Conservation (phyloP, 495 filamentous ascomycete species). For the Penicillium steckii region DNA sequence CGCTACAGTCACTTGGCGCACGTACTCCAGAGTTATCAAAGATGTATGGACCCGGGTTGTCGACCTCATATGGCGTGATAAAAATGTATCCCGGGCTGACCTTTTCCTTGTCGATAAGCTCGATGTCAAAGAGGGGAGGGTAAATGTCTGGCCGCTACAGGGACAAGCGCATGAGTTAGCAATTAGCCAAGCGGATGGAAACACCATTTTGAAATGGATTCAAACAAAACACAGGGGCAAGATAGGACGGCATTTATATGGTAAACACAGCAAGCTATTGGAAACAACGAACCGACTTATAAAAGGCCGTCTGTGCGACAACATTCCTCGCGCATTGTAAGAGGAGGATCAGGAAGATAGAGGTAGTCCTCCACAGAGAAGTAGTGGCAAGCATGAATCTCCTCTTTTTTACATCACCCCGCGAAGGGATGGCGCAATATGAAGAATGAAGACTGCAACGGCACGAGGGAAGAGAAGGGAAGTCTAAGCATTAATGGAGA, state of each 20-base stretch:
- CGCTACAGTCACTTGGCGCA: neutral
- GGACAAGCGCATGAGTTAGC: neutral
- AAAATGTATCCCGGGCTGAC: slow-evolving; percentile 45
- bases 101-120: slow-evolving; percentile 26
- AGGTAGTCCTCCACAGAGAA: slow-evolving; percentile 12
- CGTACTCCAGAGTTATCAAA: slow-evolving; percentile 44
- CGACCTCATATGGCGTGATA: slow-evolving; percentile 39
- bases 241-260: neutral
- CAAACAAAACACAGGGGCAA: slow-evolving; percentile 4
- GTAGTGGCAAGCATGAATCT: slow-evolving; percentile 22
- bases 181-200: neutral
- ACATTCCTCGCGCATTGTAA: slow-evolving; percentile 13
- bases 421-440: slow-evolving; percentile 10
- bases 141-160: slow-evolving; percentile 43
- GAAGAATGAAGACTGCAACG: too few relatives aligned
- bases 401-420: slow-evolving; percentile 19
- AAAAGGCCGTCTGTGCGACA: slow-evolving; percentile 20
- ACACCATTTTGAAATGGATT: too few relatives aligned
- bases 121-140: slow-evolving; percentile 33
- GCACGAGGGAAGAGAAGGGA: slow-evolving; percentile 1
- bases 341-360: slow-evolving; percentile 11
- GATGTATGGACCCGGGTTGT: slow-evolving; percentile 45
- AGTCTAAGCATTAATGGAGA: slow-evolving; percentile 1
- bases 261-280: too few relatives aligned
- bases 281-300: slow-evolving; percentile 23